Conservation (phyloP, 176 grass and related monocot genomes). For the Musa acuminata region DNA sequence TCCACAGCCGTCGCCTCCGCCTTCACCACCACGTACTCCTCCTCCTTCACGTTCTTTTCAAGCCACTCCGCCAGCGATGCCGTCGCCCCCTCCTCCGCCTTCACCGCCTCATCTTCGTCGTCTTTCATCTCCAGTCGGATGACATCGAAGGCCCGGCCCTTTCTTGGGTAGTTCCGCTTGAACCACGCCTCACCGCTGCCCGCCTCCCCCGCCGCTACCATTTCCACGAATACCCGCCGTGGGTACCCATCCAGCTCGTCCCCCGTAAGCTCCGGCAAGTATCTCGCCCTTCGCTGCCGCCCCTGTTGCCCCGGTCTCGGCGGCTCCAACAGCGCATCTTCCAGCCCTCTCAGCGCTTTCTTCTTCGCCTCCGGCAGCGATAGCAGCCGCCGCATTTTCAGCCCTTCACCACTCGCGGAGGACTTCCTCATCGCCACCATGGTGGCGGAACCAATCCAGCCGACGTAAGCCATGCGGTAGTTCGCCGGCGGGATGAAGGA, state of each 20-base stretch:
- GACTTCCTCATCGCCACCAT: constrained; percentile 27
- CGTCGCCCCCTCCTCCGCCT: not conserved
- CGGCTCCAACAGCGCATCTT: constrained; percentile 46
- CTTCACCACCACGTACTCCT: constrained; percentile 58
- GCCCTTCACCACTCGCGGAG: not conserved
- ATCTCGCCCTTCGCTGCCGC: constrained; percentile 16
- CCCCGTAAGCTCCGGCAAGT: constrained; percentile 34
- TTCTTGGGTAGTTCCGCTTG: constrained; percentile 38
- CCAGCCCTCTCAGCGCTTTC: constrained; percentile 36
- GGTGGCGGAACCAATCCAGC: constrained; percentile 8
- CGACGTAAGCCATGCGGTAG: constrained; percentile 27
- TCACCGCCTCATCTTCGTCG: not conserved
- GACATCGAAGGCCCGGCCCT: constrained; percentile 38
- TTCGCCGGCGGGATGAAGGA: constrained; percentile 20
- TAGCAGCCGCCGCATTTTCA: constrained; percentile 22
- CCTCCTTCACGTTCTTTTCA: constrained; percentile 39
- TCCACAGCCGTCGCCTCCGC: constrained; percentile 35
- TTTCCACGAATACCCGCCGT: constrained; percentile 39
- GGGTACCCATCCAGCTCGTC: constrained; percentile 35
- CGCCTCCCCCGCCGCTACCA: constrained; percentile 7
- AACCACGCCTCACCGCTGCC: constrained; percentile 35
- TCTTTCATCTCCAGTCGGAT: constrained; percentile 26
- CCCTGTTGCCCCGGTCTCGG: constrained; percentile 6
- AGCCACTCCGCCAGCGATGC: constrained; percentile 39
- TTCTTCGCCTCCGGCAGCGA: constrained; percentile 25